A percentile compares a stretch with the other conserved stretches of the same genome.
Evolutionary conservation across 179 eudicot species (phyloP).

Genomic region (Camellia oleifera): DNA sequence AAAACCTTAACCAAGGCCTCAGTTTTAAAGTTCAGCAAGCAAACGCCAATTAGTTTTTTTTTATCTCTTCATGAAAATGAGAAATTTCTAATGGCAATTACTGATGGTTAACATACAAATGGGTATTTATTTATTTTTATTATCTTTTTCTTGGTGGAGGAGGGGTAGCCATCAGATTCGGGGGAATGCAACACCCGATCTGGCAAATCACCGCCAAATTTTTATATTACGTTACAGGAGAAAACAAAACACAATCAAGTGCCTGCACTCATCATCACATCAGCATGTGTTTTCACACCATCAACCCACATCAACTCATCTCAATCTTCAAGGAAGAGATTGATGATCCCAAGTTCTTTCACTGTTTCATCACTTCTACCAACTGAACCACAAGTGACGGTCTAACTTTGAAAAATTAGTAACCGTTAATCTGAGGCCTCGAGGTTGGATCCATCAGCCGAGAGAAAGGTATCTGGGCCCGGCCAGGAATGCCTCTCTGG

Average conservation of each 20-base stretch:
- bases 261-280: not conserved
- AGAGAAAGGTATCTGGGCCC: conserved; percentile 72
- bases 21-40: not conserved
- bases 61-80: not conserved
- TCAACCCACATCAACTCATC: conserved; percentile 1
- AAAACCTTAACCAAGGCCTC: not conserved
- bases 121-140: not conserved
- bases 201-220: not conserved
- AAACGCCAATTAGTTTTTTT: not conserved
- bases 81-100: not conserved
- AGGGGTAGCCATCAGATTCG: not conserved
- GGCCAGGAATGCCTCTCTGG: conserved; percentile 51
- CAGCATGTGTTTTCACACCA: not conserved
- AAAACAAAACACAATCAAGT: not conserved
- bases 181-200: not conserved
- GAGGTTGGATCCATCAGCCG: conserved; percentile 60
- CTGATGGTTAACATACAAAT: not conserved
- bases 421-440: conserved; percentile 88
- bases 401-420: conserved; percentile 32
- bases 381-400: too few relatives aligned
- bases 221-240: not conserved
- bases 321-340: conserved; percentile 3
- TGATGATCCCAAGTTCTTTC: not conserved
- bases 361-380: not conserved
- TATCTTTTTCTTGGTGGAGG: not conserved